Percentiles rank a stretch among this genome's conserved stretches.
phyloP scores from a whole-genome alignment of 768 basidiomycete genomes.

The Pisolithus albus region DNA sequence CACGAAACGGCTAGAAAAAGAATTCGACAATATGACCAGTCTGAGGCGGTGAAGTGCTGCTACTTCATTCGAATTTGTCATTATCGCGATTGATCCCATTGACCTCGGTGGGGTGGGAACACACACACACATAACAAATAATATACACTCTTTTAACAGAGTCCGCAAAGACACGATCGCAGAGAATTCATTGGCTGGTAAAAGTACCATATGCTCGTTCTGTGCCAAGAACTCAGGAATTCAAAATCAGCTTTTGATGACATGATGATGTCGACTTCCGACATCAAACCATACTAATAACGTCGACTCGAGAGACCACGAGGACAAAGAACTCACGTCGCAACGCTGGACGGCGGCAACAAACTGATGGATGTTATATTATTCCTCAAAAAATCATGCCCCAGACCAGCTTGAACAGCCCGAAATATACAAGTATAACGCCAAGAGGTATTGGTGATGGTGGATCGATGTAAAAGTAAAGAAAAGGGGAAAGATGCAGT shows the following conservation, averaged over 20 bases:
- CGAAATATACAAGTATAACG: background rate
- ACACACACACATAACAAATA: background rate
- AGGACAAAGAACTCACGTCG: background rate
- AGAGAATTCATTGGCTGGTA: too few species aligned
- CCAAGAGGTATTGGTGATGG: conserved; percentile 1
- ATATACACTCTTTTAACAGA: background rate
- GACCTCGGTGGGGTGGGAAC: background rate
- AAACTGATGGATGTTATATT: background rate
- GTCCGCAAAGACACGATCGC: too few species aligned
- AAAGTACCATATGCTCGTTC: too few species aligned
- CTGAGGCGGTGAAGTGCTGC: background rate
- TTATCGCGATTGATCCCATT: background rate
- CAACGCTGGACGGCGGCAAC: background rate
- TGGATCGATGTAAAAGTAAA: conserved; percentile 9
- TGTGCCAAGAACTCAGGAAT: too few species aligned
- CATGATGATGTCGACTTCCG: background rate
- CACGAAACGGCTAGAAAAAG: background rate
- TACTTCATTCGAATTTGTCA: background rate
- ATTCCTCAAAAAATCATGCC: background rate
- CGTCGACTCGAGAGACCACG: too few species aligned
- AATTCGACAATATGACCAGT: background rate
- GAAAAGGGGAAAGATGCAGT: conserved; percentile 22
- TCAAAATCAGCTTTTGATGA: background rate
- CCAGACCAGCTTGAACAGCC: background rate
- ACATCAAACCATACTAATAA: background rate